Conservation (phyloP, 2,329 filamentous ascomycete species). For the Scytalidium lignicola region DNA sequence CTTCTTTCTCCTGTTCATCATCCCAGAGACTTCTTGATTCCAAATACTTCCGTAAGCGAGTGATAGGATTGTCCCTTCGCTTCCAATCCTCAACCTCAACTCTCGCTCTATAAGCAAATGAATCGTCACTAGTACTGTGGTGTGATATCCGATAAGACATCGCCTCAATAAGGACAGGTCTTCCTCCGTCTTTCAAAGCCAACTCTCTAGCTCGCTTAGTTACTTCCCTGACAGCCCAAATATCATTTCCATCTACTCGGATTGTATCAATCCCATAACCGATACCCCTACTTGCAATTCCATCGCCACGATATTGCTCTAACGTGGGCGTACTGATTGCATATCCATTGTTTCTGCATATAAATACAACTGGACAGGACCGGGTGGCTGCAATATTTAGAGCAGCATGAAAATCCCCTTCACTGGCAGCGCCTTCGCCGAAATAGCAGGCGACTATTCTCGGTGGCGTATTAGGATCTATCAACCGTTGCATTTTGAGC, state of each 20-base stretch:
- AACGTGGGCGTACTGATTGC: constrained; percentile 85
- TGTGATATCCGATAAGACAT: constrained; percentile 99
- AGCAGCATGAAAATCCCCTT: constrained; percentile 88
- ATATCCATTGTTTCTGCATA: constrained; percentile 90
- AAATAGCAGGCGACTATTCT: constrained; percentile 80
- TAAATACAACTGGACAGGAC: constrained; percentile 81
- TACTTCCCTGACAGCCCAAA: constrained; percentile 80
- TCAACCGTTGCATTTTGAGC: constrained; percentile 71
- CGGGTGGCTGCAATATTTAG: constrained; percentile 87
- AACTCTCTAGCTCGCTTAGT: constrained; percentile 77
- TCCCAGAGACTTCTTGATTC: constrained; percentile 80
- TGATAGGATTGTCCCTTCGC: constrained; percentile 81
- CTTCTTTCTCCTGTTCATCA: constrained; percentile 72
- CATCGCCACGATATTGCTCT: constrained; percentile 87
- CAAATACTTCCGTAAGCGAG: constrained; percentile 82
- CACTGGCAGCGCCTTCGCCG: constrained; percentile 83
- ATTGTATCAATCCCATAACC: constrained; percentile 95
- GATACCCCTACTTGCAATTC: constrained; percentile 79
- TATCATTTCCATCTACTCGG: constrained; percentile 89
- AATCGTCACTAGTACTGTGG: constrained; percentile 95
- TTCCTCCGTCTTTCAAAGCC: constrained; percentile 22
- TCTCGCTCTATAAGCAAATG: constrained; percentile 88
- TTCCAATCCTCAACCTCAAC: constrained; percentile 97
- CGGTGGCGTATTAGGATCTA: constrained; percentile 62
- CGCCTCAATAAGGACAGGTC: constrained; percentile 83